phyloP scores from a whole-genome alignment of 1,284 basidiomycete species.

The Ustilago bromivora region DNA sequence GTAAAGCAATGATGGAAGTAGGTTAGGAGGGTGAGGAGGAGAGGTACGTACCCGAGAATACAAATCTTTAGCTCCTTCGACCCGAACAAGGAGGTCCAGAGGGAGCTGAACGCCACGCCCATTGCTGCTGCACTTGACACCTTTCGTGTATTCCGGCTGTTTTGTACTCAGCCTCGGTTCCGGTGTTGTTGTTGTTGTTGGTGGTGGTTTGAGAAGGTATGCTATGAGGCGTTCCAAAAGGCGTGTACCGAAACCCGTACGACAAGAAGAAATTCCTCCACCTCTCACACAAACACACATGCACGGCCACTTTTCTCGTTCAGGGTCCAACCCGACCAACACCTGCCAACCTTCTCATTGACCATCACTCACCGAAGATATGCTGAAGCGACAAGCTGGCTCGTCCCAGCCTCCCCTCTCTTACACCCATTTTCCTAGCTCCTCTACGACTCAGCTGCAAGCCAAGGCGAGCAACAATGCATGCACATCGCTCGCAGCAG shows the following conservation, averaged over 20 bases:
- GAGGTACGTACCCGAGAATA: constrained; percentile 60
- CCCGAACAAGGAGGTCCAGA: constrained; percentile 72
- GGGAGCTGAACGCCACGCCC: constrained; percentile 67
- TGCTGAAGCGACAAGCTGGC: constrained; percentile 15
- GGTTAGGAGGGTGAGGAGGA: not conserved
- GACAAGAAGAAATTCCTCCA: constrained; percentile 28
- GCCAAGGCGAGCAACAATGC: not conserved
- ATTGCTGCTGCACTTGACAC: constrained; percentile 24
- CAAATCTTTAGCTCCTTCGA: constrained; percentile 72
- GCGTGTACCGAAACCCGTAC: constrained; percentile 10
- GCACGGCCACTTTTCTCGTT: constrained; percentile 1
- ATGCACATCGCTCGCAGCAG: not conserved
- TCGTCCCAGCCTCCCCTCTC: constrained; percentile 8
- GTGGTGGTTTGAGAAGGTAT: not conserved
- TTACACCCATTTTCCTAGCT: not conserved
- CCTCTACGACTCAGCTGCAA: too few relatives aligned
- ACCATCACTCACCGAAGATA: constrained; percentile 3
- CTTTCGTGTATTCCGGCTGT: too few relatives aligned
- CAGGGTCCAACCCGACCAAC: constrained; percentile 33
- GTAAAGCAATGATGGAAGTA: not conserved
- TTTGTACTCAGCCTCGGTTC: not conserved
- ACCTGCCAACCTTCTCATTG: not conserved
- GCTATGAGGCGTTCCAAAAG: not conserved
- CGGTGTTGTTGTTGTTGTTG: not conserved
- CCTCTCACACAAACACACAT: constrained; percentile 13